Evolutionary conservation across 2,329 filamentous ascomycete species (phyloP), one percentile per base, ranked within the genome.

Genomic region (Penicillium sp.): DNA sequence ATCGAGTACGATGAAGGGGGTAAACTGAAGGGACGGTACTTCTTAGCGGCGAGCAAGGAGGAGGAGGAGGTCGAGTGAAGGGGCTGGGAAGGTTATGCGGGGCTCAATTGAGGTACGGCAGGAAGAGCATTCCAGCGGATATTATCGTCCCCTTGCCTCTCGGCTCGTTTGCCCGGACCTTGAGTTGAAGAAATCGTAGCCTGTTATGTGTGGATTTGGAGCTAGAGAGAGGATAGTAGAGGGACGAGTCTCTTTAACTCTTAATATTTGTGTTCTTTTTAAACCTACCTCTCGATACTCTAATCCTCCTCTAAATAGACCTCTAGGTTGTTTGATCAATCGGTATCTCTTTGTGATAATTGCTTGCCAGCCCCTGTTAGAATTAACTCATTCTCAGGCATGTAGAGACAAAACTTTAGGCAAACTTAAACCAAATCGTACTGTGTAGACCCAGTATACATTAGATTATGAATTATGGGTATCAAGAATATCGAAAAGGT

Each of bases 1-100:
- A 56, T 80, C 43, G 78, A 80, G 62, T 78, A 80, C 55, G 77
- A 80, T 61, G 67, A 71, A 47, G 74, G 76, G 39, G 75, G 75
- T 7, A 69, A 74, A 59, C 69, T 73, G 13, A 72, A 72, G 46
- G 72, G 74, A 18, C 69, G 73, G 23, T 77, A 70, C 66, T 70
- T 67, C 47, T 61, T 78, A 51, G 67, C 73, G 17, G 60, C 70
- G 18, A 75, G 65, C 51, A 77, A 73, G 59, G 74, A 76, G 37
- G 75, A 77, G 46, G 75, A 77, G 48, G 75, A 77, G 13, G 68
- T 68, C 33, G 73, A 77, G 53, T 76, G 26, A 51, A 23, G 20
- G 36, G 34, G 26, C 4, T 5, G 13, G 18, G 10, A 17, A 15
- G 24, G 21, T 12, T 41, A 18, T 27, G 37, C 21, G 21, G 23